Base-by-base conservation (phyloP, 75 land plant species). In the Larix kaempferi region DNA sequence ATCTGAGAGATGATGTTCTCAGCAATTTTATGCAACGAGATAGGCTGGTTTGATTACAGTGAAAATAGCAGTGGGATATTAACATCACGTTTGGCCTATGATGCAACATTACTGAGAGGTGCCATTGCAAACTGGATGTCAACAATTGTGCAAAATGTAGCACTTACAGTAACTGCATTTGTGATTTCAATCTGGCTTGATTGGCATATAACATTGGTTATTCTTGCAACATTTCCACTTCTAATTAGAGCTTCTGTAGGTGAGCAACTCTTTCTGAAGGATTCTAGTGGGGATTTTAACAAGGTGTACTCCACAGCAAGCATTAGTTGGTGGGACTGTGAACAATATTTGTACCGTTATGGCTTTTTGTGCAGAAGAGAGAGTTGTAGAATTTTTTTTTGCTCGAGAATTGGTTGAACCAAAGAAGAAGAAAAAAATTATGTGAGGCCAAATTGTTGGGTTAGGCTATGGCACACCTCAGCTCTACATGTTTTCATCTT, bases 321-420 rank as follows among this genome's bases (percentile, higher is more conserved):
- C 39, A 65, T 82, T 94, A 57, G 97, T 89, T 14, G 83, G 88
- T 22, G 97, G 91, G 77, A 94, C 91, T 15, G 87, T 94, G 37
- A 71, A 76, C 76, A 94, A 94, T 77, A 94, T 94, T 11, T 84
- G 92, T 1, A 94, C 97, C 6, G 91, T 94, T 59, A 86, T 92
- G 35, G 90, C 94, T 16, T 92, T 91, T 77, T 82, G 86, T 77
- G 86, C 86, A 56, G 91, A 91, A 80, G 84, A 84, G 16, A 76
- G 61, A 44, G 81, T 92, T 33, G 37, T 80, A 57, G 57, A 75
- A 2, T 82, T 84, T 22, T 82, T 84, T 22, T 93, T 93, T 77
- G 72, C 75, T 37, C 54, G 44, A 26, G 86, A 90, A 79, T 78
- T 90, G 27, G 55, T 78, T 73, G 77, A 29, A 41, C 86, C 90